Percentiles rank a stretch among this genome's conserved stretches.
Conservation (phyloP, 371 early-diverging fungal genomes). For the Mucor saturninus region DNA sequence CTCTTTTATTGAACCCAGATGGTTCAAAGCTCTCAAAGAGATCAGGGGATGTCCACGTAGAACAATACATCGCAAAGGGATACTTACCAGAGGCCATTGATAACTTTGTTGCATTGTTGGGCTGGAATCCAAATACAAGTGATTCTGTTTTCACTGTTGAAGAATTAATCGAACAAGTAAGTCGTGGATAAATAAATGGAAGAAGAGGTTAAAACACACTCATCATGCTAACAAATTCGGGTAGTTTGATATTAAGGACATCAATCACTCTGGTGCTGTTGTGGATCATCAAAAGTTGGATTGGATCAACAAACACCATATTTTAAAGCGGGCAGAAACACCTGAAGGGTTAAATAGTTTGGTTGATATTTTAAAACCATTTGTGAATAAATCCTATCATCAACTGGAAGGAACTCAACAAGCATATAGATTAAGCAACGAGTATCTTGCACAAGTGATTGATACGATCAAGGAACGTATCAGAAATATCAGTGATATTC, state of each 20-base stretch:
- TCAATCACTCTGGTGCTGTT: conserved; percentile 79
- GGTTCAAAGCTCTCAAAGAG: conserved; percentile 90
- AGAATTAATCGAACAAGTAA: conserved; percentile 70
- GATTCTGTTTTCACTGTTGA: conserved; percentile 54
- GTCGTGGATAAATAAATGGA: not conserved
- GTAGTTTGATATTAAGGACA: conserved; percentile 71
- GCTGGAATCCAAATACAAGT: conserved; percentile 74
- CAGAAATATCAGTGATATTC: conserved; percentile 61
- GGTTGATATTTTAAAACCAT: conserved; percentile 41
- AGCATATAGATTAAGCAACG: conserved; percentile 31
- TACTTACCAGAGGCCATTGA: conserved; percentile 88
- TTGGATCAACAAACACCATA: conserved; percentile 86
- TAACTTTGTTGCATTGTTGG: conserved; percentile 89
- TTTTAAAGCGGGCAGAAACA: conserved; percentile 60
- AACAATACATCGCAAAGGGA: conserved; percentile 73
- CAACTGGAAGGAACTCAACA: conserved; percentile 21
- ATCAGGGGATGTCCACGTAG: conserved; percentile 78
- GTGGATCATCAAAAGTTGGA: conserved; percentile 81
- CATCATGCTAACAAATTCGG: too few species aligned
- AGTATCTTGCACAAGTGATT: conserved; percentile 53
- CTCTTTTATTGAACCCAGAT: conserved; percentile 84
- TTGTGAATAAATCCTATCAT: conserved; percentile 31
- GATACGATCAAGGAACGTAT: conserved; percentile 65
- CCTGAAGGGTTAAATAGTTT: conserved; percentile 44
- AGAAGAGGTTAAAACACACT: too few species aligned